Percentiles rank a stretch among this genome's conserved stretches.
These are phyloP conservation scores for Solanum chiquidenum DNA, from an alignment of 257 asterid genomes.

Conservation along the genomic window DNA sequence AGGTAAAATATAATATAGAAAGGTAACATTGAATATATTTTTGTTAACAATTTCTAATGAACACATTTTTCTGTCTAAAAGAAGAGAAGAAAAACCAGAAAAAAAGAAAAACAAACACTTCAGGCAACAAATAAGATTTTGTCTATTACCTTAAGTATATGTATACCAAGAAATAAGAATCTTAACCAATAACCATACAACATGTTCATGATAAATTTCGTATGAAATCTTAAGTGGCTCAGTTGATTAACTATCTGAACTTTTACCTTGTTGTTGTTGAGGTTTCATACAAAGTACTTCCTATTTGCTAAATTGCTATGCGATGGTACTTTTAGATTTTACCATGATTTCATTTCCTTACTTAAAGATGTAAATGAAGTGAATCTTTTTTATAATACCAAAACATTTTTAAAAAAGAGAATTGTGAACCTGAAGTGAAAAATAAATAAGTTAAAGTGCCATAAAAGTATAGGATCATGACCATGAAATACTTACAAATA, in stretches of 20 bases:
- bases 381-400: not conserved
- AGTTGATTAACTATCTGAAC: not conserved
- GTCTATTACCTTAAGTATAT: not conserved
- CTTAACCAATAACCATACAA: not conserved
- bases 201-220: not conserved
- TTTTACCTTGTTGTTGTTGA: not conserved
- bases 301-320: not conserved
- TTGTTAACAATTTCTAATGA: not conserved
- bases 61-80: not conserved
- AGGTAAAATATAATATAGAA: not conserved
- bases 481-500: not conserved
- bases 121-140: not conserved
- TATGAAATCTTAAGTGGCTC: not conserved
- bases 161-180: not conserved
- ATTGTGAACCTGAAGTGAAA: not conserved
- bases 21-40: not conserved
- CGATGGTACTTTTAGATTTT: not conserved
- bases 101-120: not conserved
- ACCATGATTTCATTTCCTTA: not conserved
- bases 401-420: not conserved
- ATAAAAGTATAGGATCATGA: not conserved
- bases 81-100: not conserved
- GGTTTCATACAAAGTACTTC: not conserved
- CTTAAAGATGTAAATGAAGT: not conserved
- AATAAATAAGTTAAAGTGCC: not conserved